Conservation (phyloP, 768 basidiomycete species). For the Trametes sanguinea region DNA sequence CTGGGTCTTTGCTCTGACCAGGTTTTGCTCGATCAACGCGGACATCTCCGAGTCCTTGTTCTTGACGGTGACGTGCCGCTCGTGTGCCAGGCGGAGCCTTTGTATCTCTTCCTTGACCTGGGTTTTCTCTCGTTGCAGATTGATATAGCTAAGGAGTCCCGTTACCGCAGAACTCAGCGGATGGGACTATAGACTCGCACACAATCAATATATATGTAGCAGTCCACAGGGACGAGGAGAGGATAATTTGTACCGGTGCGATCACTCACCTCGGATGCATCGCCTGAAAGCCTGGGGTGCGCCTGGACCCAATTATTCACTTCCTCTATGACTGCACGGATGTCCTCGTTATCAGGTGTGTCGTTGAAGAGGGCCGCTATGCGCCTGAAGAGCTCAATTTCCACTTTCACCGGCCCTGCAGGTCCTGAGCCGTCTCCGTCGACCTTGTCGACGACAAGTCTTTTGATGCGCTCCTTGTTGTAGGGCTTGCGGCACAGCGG, state of each 20-base stretch:
- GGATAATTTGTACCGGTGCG: not conserved
- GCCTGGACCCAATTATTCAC: conserved; percentile 42
- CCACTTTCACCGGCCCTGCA: conserved; percentile 15
- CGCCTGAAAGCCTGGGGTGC: conserved; percentile 24
- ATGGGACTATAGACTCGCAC: conserved; percentile 29
- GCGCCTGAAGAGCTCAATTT: conserved; percentile 35
- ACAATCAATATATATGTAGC: conserved; percentile 8
- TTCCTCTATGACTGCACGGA: conserved; percentile 45
- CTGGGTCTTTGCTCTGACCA: conserved; percentile 13
- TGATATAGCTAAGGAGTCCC: conserved; percentile 43
- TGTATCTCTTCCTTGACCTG: conserved; percentile 13
- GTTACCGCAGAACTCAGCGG: conserved; percentile 37
- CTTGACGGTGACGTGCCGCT: conserved; percentile 20
- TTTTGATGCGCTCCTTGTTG: conserved; percentile 58
- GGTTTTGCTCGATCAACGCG: conserved; percentile 22
- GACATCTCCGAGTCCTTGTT: conserved; percentile 23
- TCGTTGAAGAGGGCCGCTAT: conserved; percentile 39
- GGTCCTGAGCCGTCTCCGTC: conserved; percentile 1
- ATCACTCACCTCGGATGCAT: not conserved
- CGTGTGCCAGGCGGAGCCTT: conserved; percentile 17
- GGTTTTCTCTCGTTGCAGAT: conserved; percentile 31
- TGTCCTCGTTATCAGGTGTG: conserved; percentile 35
- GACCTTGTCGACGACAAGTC: conserved; percentile 59
- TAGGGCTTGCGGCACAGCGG: conserved; percentile 70
- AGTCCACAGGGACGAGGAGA: not conserved